Evolutionary conservation across 2,329 filamentous ascomycete species (phyloP).

Genomic region (Diaporthe vaccinii): DNA sequence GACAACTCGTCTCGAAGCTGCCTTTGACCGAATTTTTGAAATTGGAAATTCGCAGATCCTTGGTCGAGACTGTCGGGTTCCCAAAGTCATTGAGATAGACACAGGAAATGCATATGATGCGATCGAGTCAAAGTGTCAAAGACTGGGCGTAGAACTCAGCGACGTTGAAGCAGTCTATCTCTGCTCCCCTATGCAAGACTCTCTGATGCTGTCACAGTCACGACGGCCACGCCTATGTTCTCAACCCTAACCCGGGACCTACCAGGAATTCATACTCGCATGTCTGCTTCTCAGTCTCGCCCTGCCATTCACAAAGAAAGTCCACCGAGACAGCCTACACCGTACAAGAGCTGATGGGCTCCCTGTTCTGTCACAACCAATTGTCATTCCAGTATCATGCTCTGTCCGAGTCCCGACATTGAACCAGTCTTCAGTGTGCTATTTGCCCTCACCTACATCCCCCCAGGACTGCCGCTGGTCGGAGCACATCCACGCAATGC

Average conservation of each 20-base stretch:
- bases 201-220: not conserved
- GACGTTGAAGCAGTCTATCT: not conserved
- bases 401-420: not conserved
- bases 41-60: not conserved
- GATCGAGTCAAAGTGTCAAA: not conserved
- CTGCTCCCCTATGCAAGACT: constrained; percentile 1
- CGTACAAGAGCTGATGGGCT: not conserved
- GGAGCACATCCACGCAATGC: not conserved
- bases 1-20: not conserved
- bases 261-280: not conserved
- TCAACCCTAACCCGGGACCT: no score
- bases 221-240: no score
- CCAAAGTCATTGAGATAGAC: not conserved
- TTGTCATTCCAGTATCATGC: not conserved
- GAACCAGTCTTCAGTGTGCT: not conserved
- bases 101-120: not conserved
- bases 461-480: not conserved
- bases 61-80: not conserved
- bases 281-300: not conserved
- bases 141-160: not conserved
- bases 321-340: not conserved
- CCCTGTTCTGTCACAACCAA: not conserved
- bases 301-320: not conserved
- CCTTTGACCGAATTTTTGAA: not conserved
- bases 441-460: not conserved